Evolutionary conservation across 78 protist species (phyloP), one percentile per base, ranked within the genome.

Genomic region (Paulinella micropora): DNA sequence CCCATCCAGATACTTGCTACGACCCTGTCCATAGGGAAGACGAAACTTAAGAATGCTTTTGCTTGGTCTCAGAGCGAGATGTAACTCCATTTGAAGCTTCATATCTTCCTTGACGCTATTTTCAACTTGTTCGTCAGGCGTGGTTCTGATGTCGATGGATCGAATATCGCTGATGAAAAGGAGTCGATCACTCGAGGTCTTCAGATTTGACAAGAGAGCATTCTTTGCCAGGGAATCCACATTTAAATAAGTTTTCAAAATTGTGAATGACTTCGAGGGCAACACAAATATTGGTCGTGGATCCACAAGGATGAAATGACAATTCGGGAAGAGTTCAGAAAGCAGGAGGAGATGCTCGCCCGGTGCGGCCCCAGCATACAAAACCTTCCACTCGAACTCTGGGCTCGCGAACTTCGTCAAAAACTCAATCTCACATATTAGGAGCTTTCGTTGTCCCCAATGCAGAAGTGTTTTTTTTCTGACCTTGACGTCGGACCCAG

Each of bases 11-110:
- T 92, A 93, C 36, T 39, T 1, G n/a, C 86, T 89, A 39, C 0
- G 1, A 31, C 92, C 90, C 2, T 0, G 37, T 4, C 3, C 39
- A 39, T 39, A 92, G 28, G 93, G 89, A 38, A 92, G 90, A 29
- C 93, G 89, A 64, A 92, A 92, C 67, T 92, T 92, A 67, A 92
- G 88, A 40, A 92, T 31, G 39, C 77, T 64, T 23, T 15, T 28
- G 77, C 23, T 23, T 39, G 93, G 86, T 3, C 67, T 2, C 87
- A 92, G 15, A 1, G 39, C 0, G n/a, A 36, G 35, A 67, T n/a
- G 40, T 87, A 88, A 88, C 28, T 34, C 82, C 90, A 34, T 23
- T 86, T 92, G 93, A 67, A n/a, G 38, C 31, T 0, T 67, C 90
- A 86, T 39, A 83, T 92, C 93, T 15, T 0, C 41, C 37, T 3